phyloP scores from a whole-genome alignment of 768 basidiomycete species.

The Agaricus subrufescens region DNA sequence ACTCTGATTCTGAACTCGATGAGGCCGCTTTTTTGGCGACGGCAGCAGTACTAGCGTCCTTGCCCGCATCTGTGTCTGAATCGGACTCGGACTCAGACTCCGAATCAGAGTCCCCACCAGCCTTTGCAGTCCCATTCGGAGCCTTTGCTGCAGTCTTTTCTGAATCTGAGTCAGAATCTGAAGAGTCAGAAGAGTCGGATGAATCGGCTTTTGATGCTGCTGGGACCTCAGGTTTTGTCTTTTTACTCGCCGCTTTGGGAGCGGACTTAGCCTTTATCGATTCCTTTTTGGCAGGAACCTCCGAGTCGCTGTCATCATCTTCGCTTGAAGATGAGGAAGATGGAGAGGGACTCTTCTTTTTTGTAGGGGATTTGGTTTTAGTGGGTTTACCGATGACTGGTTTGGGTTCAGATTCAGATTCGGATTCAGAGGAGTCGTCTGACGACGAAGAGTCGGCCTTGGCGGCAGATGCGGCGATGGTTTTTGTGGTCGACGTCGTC shows the following conservation, averaged over 20 bases:
- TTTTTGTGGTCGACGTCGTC: background rate
- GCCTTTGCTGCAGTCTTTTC: slow-evolving; percentile 14
- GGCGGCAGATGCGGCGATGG: slow-evolving; percentile 13
- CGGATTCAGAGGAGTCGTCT: slow-evolving; percentile 11
- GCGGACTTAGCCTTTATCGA: too few relatives aligned
- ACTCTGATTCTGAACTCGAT: slow-evolving; percentile 14
- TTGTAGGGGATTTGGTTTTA: slow-evolving; percentile 11
- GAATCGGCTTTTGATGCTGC: slow-evolving; percentile 12
- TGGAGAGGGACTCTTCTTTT: slow-evolving; percentile 12
- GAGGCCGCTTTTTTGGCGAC: slow-evolving; percentile 25
- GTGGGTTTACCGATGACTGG: slow-evolving; percentile 1
- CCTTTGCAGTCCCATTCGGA: slow-evolving; percentile 19
- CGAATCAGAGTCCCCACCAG: slow-evolving; percentile 19
- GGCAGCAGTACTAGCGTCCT: slow-evolving; percentile 16
- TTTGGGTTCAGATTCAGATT: slow-evolving; percentile 16
- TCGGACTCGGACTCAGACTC: slow-evolving; percentile 20
- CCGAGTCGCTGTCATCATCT: slow-evolving; percentile 22
- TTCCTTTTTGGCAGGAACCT: background rate
- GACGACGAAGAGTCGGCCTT: slow-evolving; percentile 13
- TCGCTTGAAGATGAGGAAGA: slow-evolving; percentile 17
- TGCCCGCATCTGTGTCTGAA: slow-evolving; percentile 19
- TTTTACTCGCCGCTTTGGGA: slow-evolving; percentile 12
- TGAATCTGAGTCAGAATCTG: slow-evolving; percentile 15
- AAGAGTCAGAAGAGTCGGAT: slow-evolving; percentile 12
- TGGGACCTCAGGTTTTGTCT: slow-evolving; percentile 1